A percentile compares a stretch with the other conserved stretches of the same genome.
Conservation (phyloP, 2,329 filamentous ascomycete genomes). For the Dryadomyces quercus-mongolicae region DNA sequence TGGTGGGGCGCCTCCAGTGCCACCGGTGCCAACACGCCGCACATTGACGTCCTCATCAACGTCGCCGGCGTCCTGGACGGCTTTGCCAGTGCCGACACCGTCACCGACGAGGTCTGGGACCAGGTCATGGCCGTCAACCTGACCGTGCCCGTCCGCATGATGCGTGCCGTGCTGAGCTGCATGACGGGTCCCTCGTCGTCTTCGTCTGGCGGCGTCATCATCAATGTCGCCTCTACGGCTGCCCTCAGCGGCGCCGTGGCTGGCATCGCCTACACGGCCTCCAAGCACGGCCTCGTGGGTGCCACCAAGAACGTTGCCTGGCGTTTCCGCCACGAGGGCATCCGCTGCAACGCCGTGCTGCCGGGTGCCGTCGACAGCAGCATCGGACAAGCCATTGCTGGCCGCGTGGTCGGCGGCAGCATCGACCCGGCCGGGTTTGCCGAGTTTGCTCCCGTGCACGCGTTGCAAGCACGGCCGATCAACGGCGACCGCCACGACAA, state of each 20-base stretch:
- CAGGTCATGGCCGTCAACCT: constrained; percentile 28
- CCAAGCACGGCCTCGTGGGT: constrained; percentile 25
- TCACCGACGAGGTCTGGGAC: constrained; percentile 20
- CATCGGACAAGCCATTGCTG: constrained; percentile 16
- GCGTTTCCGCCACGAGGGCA: constrained; percentile 29
- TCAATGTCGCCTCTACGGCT: constrained; percentile 33
- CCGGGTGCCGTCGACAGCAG: constrained; percentile 21
- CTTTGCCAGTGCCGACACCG: constrained; percentile 27
- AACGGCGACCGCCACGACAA: background rate
- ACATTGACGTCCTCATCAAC: constrained; percentile 42
- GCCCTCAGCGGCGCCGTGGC: constrained; percentile 26
- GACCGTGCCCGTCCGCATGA: constrained; percentile 39
- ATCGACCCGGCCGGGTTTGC: constrained; percentile 17
- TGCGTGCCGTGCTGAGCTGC: constrained; percentile 27
- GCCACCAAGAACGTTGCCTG: constrained; percentile 35
- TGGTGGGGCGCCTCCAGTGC: constrained; percentile 12
- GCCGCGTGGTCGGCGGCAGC: constrained; percentile 3
- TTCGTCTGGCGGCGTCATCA: constrained; percentile 26
- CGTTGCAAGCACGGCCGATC: constrained; percentile 16
- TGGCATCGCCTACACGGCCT: constrained; percentile 21
- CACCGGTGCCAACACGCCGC: constrained; percentile 8
- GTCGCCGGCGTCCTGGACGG: constrained; percentile 38
- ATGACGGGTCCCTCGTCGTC: constrained; percentile 21
- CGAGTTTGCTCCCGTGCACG: constrained; percentile 17
- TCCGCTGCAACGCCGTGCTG: constrained; percentile 32